Evolutionary conservation across 306 rosid species (phyloP), one percentile per base, ranked within the genome.

Genomic region (Cicer cuneatum): DNA sequence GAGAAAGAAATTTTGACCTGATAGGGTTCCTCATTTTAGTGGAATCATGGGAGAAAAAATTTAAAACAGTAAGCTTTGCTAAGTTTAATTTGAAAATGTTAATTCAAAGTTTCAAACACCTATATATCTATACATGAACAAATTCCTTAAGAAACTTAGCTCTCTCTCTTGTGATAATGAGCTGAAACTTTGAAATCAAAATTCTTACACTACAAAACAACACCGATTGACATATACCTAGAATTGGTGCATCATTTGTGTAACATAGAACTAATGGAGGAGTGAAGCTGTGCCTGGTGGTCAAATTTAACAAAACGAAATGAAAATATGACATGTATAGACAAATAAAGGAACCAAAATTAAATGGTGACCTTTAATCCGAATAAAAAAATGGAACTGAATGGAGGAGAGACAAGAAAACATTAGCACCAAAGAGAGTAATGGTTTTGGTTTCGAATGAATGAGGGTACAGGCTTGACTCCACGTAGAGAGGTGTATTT

Each of bases 121-220:
- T 6, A 45, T n/a, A n/a, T n/a, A 45, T 73, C 37, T 56, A 39
- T 51, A 40, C 47, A 33, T 7, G 69, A 57, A 54, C 2, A 5
- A 49, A 12, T 29, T 66, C 14, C 49, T 7, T 10, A 2, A 10
- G 16, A 75, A 65, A 5, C 21, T n/a, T n/a, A 24, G 35, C 35
- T 53, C 38, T 18, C n/a, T 51, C 61, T 11, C 3, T 45, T 14
- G 59, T 39, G 21, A 56, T 15, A 35, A 16, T 33, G 46, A 53
- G 19, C 67, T 29, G 48, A 66, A 54, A 54, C 39, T 2, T 58
- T 51, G 51, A 52, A 53, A 53, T 71, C 40, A 39, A 71, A 71
- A 39, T 11, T 37, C 74, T 52, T 11, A 37, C 35, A 15, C 18
- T 69, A 51, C 15, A 51, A 69, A 49, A 56, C 16, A 49, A 56